Evolutionary conservation across 179 eudicot genomes (phyloP).

Genomic region (Vitellaria paradoxa): DNA sequence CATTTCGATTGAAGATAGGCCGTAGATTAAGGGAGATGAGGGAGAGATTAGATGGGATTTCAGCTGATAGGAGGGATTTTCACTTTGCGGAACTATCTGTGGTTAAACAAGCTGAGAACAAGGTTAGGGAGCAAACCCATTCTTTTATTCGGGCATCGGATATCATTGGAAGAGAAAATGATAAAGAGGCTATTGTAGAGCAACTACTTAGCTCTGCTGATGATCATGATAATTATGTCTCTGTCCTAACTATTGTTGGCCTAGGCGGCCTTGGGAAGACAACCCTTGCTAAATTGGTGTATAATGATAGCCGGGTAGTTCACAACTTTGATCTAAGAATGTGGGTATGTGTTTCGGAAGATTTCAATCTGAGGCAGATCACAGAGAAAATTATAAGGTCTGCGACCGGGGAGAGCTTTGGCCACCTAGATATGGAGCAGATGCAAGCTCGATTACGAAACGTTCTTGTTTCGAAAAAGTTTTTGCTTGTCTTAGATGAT

Average conservation of each 20-base stretch:
- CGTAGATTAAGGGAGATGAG: slow-evolving; percentile 21
- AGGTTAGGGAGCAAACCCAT: slow-evolving; percentile 17
- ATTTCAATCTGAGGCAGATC: slow-evolving; percentile 24
- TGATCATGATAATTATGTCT: slow-evolving; percentile 4
- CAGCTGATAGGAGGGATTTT: slow-evolving; percentile 23
- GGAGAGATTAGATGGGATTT: slow-evolving; percentile 20
- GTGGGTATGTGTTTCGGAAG: slow-evolving; percentile 37
- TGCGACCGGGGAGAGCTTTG: slow-evolving; percentile 25
- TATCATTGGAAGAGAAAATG: slow-evolving; percentile 19
- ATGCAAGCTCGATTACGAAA: slow-evolving; percentile 19
- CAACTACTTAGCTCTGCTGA: slow-evolving; percentile 2
- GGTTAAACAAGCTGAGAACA: neutral
- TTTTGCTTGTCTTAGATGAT: slow-evolving; percentile 21
- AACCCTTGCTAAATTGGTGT: slow-evolving; percentile 34
- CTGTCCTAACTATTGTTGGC: slow-evolving; percentile 41
- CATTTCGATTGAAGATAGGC: slow-evolving; percentile 15
- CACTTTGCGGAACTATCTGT: slow-evolving; percentile 1
- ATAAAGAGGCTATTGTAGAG: slow-evolving; percentile 16
- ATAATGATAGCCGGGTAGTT: slow-evolving; percentile 19
- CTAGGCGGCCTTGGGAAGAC: slow-evolving; percentile 52
- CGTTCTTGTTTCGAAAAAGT: slow-evolving; percentile 25
- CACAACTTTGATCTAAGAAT: slow-evolving; percentile 31
- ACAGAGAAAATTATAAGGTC: slow-evolving; percentile 30
- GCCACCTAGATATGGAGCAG: slow-evolving; percentile 28
- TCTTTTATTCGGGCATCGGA: slow-evolving; percentile 22